Evolutionary conservation across 1,284 basidiomycete genomes (phyloP).

Genomic region (Cryptococcus neoformans): DNA sequence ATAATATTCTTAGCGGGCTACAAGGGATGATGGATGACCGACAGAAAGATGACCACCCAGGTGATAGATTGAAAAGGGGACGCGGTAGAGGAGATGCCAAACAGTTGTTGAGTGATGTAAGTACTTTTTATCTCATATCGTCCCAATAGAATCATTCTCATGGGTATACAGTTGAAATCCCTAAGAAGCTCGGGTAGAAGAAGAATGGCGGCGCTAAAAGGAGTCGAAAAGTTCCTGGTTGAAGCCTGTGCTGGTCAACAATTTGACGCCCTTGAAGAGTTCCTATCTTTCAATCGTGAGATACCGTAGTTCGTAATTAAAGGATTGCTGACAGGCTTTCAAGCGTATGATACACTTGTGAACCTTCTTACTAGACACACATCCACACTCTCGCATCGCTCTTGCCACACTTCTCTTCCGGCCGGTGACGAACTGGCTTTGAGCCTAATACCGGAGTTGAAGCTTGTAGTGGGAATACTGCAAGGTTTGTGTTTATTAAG

Average conservation of each 20-base stretch:
- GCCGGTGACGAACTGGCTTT: conserved; percentile 27
- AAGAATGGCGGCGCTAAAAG: conserved; percentile 21
- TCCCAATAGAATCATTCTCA: background rate
- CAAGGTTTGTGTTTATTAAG: conserved; percentile 79
- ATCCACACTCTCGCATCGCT: conserved; percentile 25
- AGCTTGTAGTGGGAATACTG: conserved; percentile 59
- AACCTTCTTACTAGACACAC: conserved; percentile 33
- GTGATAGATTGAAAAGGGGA: conserved; percentile 1
- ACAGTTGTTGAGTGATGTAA: conserved; percentile 29
- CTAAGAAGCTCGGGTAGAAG: conserved; percentile 26
- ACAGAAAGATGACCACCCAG: background rate
- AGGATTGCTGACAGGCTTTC: background rate
- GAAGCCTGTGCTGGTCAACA: conserved; percentile 1
- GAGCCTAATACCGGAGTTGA: conserved; percentile 32
- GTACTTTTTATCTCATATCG: conserved; percentile 5
- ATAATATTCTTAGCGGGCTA: background rate
- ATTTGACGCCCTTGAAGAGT: background rate
- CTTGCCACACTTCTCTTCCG: conserved; percentile 22
- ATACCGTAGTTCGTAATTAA: background rate
- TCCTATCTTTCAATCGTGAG: conserved; percentile 7
- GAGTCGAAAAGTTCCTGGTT: conserved; percentile 21
- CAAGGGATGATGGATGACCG: background rate
- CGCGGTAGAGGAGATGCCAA: conserved; percentile 12
- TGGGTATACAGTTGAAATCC: conserved; percentile 21
- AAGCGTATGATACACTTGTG: conserved; percentile 33